Evolutionary conservation across 202 grass and related monocot species (phyloP).

Genomic region (Setaria viridis): DNA sequence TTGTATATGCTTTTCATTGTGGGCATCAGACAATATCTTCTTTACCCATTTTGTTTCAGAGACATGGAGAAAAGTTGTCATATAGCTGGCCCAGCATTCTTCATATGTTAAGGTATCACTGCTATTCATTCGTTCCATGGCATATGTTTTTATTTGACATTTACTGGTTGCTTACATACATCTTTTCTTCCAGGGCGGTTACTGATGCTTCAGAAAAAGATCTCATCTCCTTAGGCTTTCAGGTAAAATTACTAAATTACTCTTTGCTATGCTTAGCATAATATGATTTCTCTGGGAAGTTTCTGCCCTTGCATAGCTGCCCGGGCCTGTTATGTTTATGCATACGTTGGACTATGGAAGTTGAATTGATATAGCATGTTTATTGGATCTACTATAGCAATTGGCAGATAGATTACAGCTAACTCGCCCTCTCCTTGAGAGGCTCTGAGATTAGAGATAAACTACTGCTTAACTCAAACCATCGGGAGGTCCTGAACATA

Average conservation of each 20-base stretch:
- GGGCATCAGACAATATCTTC: conserved; percentile 44
- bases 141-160: conserved; percentile 29
- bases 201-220: conserved; percentile 88
- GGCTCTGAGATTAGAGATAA: too few relatives aligned
- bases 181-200: conserved; percentile 78
- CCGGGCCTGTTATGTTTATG: conserved; percentile 1
- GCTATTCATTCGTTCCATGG: conserved; percentile 35
- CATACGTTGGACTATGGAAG: conserved; percentile 1
- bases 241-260: conserved; percentile 64
- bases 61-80: conserved; percentile 91
- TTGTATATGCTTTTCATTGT: conserved; percentile 34
- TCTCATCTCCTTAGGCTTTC: conserved; percentile 93
- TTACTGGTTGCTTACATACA: conserved; percentile 42
- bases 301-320: conserved; percentile 5
- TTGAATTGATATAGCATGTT: neutral
- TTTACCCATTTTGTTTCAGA: conserved; percentile 67
- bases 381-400: too few relatives aligned
- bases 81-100: conserved; percentile 91
- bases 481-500: too few relatives aligned
- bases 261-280: conserved; percentile 34
- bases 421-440: too few relatives aligned
- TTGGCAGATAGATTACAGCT: too few relatives aligned
- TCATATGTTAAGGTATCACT: conserved; percentile 87
- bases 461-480: too few relatives aligned
- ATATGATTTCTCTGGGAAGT: conserved; percentile 20